These are phyloP conservation scores for Wickerhamomyces bovis DNA, from an alignment of 805 yeast species.

Conservation along the genomic window DNA sequence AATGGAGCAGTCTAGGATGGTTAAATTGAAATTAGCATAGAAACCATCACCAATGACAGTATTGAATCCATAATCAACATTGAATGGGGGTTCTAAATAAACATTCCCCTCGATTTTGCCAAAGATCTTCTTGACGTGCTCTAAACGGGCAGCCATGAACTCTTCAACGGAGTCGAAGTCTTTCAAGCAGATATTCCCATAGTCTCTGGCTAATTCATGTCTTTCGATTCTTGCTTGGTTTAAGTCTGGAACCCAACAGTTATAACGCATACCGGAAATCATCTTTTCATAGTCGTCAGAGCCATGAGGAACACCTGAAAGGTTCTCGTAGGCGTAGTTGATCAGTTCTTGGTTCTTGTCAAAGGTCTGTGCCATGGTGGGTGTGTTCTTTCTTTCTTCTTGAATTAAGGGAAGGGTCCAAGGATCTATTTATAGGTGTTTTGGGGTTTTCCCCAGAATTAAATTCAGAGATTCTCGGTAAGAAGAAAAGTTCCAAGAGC, in stretches of 20 bases:
- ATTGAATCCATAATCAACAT: slow-evolving; percentile 64
- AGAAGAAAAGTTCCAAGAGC: background rate
- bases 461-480: background rate
- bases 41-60: slow-evolving; percentile 48
- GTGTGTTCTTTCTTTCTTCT: too few relatives aligned
- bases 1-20: slow-evolving; percentile 52
- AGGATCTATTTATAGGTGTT: too few relatives aligned
- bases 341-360: slow-evolving; percentile 21
- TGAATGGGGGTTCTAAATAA: slow-evolving; percentile 42
- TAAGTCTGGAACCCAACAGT: slow-evolving; percentile 17
- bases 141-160: slow-evolving; percentile 31
- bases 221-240: slow-evolving; percentile 21
- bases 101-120: slow-evolving; percentile 41
- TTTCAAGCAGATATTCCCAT: slow-evolving; percentile 23
- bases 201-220: slow-evolving; percentile 24
- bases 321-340: slow-evolving; percentile 17
- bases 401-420: too few relatives aligned
- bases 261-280: slow-evolving; percentile 7
- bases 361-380: slow-evolving; percentile 22
- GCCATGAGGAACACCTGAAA: slow-evolving; percentile 17
- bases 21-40: slow-evolving; percentile 52
- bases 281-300: slow-evolving; percentile 11
- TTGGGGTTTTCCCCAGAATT: too few relatives aligned
- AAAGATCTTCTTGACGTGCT: slow-evolving; percentile 34
- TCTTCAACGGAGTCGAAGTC: slow-evolving; percentile 23